Percentiles rank a stretch among this genome's conserved stretches.
Evolutionary conservation across 2,329 filamentous ascomycete genomes (phyloP).

Genomic region (Diaporthe nobilis): DNA sequence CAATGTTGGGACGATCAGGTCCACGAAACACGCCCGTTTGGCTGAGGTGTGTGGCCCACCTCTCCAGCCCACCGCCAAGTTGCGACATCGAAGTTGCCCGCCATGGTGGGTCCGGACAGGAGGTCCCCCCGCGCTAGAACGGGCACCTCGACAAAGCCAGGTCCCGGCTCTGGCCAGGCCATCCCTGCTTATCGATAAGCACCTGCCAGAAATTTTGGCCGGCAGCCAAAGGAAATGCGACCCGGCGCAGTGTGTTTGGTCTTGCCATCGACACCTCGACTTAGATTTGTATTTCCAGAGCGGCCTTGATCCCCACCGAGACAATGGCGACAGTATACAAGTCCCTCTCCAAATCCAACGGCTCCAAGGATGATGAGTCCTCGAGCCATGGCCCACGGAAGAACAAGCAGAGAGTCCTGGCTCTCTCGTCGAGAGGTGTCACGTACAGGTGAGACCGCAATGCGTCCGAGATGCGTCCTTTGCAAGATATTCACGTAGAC

Average conservation of each 20-base stretch:
- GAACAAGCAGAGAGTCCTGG: conserved; percentile 84
- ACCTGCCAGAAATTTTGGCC: conserved; percentile 35
- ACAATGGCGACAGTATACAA: conserved; percentile 83
- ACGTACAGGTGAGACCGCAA: conserved; percentile 77
- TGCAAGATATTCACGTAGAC: not conserved
- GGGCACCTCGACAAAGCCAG: not conserved
- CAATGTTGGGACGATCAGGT: conserved; percentile 34
- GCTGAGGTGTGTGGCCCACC: conserved; percentile 34
- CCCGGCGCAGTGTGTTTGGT: not conserved
- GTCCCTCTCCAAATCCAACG: conserved; percentile 73
- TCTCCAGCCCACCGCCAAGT: conserved; percentile 22
- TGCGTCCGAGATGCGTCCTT: not conserved
- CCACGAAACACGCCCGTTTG: conserved; percentile 35
- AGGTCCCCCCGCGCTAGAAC: conserved; percentile 34
- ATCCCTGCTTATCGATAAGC: conserved; percentile 38
- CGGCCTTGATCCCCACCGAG: conserved; percentile 40
- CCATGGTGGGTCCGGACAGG: conserved; percentile 26
- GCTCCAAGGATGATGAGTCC: conserved; percentile 61
- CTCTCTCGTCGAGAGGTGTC: conserved; percentile 92
- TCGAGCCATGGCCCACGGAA: conserved; percentile 66
- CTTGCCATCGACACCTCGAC: not conserved
- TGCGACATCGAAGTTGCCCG: conserved; percentile 32
- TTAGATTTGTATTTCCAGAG: not conserved
- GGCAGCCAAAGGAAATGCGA: conserved; percentile 25
- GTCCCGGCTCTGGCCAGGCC: conserved; percentile 15